Percentiles rank a stretch among this genome's conserved stretches.
Evolutionary conservation across 2,329 filamentous ascomycete genomes (phyloP).

Genomic region (Alternaria sp.): DNA sequence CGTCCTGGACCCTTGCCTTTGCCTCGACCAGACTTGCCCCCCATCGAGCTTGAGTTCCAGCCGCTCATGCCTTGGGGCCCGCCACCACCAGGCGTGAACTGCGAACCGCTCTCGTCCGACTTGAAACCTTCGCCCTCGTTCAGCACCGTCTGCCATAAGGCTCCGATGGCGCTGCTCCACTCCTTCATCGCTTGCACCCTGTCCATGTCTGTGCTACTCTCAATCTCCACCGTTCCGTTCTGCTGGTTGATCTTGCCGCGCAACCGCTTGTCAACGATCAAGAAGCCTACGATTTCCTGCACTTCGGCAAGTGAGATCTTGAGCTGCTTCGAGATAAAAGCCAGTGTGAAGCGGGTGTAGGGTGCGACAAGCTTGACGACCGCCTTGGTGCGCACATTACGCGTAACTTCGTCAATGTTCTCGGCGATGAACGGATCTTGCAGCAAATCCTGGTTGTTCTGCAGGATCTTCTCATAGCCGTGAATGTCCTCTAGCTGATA

Average conservation of each 20-base stretch:
- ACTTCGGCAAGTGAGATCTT: conserved; percentile 86
- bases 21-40: conserved; percentile 37
- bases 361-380: conserved; percentile 92
- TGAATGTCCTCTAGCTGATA: conserved; percentile 96
- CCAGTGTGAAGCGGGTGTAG: conserved; percentile 88
- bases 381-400: conserved; percentile 97
- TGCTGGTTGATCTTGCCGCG: conserved; percentile 89
- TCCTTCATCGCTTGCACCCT: conserved; percentile 75
- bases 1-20: conserved; percentile 51
- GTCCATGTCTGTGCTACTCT: conserved; percentile 74
- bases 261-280: conserved; percentile 90
- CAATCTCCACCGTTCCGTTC: conserved; percentile 81
- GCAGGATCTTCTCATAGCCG: conserved; percentile 84
- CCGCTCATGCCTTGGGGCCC: conserved; percentile 30
- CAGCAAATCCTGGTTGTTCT: conserved; percentile 86
- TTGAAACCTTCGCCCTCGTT: conserved; percentile 78
- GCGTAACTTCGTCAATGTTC: conserved; percentile 98
- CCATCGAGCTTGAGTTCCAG: conserved; percentile 39
- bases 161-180: conserved; percentile 73
- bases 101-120: conserved; percentile 53
- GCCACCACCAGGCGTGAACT: conserved; percentile 41
- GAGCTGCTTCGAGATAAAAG: conserved; percentile 86
- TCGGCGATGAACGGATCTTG: conserved; percentile 96
- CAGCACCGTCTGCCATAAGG: conserved; percentile 74
- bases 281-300: conserved; percentile 91